Base-by-base conservation (phyloP, 2,329 filamentous ascomycete species). In the Mycocentrospora acerina region DNA sequence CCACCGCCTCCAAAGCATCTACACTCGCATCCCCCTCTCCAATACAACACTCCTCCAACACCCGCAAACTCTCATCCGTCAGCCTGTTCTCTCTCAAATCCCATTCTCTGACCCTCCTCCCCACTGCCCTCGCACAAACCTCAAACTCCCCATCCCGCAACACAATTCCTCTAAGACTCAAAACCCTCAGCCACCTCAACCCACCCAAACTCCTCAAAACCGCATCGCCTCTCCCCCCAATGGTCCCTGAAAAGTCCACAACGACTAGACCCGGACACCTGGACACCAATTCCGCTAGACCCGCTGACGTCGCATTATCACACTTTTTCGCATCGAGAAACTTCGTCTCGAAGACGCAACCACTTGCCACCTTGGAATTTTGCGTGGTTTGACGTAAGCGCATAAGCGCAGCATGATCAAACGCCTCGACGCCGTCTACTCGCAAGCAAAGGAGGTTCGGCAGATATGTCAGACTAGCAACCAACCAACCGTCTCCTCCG, bases 331-430 rank as follows among this genome's bases (percentile, higher is more conserved):
- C 79, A 46, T 81, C 68, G 7, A 83, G 64, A 4, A 83, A 62
- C 19, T 79, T 76, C 17, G 82, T 42, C 49, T 10, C 51, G 42
- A 10, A 44, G 29, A 44, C 59, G n/a, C n/a, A n/a, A n/a, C n/a
- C n/a, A n/a, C n/a, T n/a, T n/a, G n/a, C n/a, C n/a, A n/a, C n/a
- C n/a, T n/a, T n/a, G n/a, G n/a, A n/a, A n/a, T n/a, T n/a, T 67
- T 26, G 58, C 45, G 36, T 64, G 55, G 35, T 67, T 72, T 37
- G 82, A 54, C 2, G 73, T 75, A 40, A 73, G 64, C 37, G n/a
- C n/a, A n/a, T n/a, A n/a, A 83, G 70, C 13, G 78, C 71, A 43
- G 74, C 73, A 55, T 83, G 79, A 40, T 83, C 80, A 52, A 83
- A 82, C 55, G 82, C 82, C 0, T 79, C 78, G 32, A 83, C 60